Base-by-base conservation (phyloP, 129 eudicot species). In the Tagetes patula region DNA sequence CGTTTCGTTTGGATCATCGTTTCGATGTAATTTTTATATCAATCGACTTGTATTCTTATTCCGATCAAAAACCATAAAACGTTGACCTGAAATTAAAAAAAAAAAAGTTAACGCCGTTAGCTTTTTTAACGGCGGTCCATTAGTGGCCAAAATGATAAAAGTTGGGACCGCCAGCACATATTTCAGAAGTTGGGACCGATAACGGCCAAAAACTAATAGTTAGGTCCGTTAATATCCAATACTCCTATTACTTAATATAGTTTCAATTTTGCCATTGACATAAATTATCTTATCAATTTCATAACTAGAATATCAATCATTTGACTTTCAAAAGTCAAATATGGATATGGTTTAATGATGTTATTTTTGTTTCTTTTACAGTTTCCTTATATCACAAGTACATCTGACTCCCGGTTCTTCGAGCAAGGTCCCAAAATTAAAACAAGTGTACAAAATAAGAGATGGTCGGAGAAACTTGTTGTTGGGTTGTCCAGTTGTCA, bases 401-500 rank as follows among this genome's bases (percentile, higher is more conserved):
- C 79, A 33, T 27, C 13, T 13, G 59, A 49, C 33, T 27, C 27
- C 54, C 50, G 47, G 31, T 6, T 50, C 13, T 67, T 46, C 69
- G 69, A 68, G 11, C 73, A 54, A 58, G 74, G 69, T 66, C 34
- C 53, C 40, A 40, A 60, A 38, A 38, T 75, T 48, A 82, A 70
- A 67, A 54, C 72, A 34, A 74, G 81, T 66, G 13, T 27, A 37
- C 78, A 74, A 66, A 54, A 65, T 1, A 58, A 0, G 43, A 67
- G 32, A 53, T 32, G 7, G 36, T 70, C 77, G 1, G 87, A 80
- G 71, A 59, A 78, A 72, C 70, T 41, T 1, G 53, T 42, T 65
- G 72, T 95, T 58, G 72, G 80, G 52, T 73, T 95, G 31, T 81
- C 85, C 43, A 86, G 87, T 75, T 95, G 99, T 82, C 75, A 83